A percentile compares a stretch with the other conserved stretches of the same genome.
These are phyloP conservation scores for Orbilia javanica DNA, from an alignment of 2,329 filamentous ascomycete genomes.

Conservation along the genomic window DNA sequence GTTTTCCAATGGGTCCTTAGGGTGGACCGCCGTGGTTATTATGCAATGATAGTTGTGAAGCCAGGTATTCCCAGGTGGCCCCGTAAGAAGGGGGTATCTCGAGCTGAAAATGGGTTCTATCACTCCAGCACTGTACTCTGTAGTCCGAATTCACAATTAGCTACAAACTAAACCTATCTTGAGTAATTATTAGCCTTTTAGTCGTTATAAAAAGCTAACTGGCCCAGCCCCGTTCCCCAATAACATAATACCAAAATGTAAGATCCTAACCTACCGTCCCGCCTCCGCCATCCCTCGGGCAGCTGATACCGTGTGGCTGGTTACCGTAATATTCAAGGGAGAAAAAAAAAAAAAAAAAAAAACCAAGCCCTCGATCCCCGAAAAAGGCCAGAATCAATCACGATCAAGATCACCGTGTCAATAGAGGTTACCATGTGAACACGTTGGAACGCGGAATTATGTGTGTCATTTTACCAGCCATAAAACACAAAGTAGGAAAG, in stretches of 20 bases:
- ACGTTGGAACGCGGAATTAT: conserved; percentile 1
- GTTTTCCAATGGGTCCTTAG: too few relatives aligned
- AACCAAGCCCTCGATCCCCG: too few relatives aligned
- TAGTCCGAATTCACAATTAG: too few relatives aligned
- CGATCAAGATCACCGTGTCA: neutral
- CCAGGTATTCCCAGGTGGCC: too few relatives aligned
- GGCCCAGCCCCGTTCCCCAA: too few relatives aligned
- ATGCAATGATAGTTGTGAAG: too few relatives aligned
- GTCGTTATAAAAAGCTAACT: neutral
- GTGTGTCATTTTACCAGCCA: conserved; percentile 7
- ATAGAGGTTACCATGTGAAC: neutral
- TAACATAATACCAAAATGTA: neutral
- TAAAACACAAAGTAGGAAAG: conserved; percentile 7
- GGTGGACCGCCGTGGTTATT: too few relatives aligned
- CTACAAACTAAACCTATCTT: too few relatives aligned
- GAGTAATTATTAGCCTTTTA: too few relatives aligned
- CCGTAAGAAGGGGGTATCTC: too few relatives aligned
- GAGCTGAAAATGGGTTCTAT: too few relatives aligned
- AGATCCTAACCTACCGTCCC: neutral
- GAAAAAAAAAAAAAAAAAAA: neutral
- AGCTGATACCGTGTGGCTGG: neutral
- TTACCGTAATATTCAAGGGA: neutral
- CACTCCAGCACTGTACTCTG: too few relatives aligned
- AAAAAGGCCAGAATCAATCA: neutral
- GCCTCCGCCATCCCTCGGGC: neutral